Base-by-base conservation (phyloP, 805 yeast genomes). In the Allodekkera sacchari region DNA sequence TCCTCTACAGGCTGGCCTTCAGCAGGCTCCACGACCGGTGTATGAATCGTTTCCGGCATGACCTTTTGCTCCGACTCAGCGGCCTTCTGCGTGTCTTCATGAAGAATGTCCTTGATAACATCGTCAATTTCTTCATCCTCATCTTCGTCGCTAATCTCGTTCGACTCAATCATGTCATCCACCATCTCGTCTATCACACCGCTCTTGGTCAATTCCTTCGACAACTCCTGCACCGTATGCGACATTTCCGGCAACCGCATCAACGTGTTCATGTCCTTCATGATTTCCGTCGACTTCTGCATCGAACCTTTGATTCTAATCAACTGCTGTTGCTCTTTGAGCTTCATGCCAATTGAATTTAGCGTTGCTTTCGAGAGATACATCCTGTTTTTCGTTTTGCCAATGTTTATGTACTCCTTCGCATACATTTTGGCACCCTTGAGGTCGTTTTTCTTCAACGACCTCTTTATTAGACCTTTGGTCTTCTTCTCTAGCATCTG, bases 131-230 rank as follows among this genome's bases (percentile, higher is more conserved):
- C 39, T 19, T 77, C 79, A 34, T 82, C 89, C 25, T 65, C 66
- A 25, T 72, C 66, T 37, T 75, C 83, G 13, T 71, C 80, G 29
- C 70, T 79, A 19, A 77, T 84, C 14, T 70, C 77, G 36, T 73
- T 58, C 30, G 65, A 57, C 38, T 88, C 97, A 37, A 89, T 64
- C 39, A 83, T 76, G 50, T 92, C 99, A 35, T 83, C 85, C 52
- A 88, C 78, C 97, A 92, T 92, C 52, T 92, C 98, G 43, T 83
- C 84, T 33, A 92, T 85, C 27, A 92, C 71, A 0, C 92, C 92
- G 9, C 83, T 73, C 55, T 79, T 82, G 74, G 83, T 77, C 45
- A 89, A 66, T 57, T 92, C 99, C 48, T 72, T 78, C 37, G 89
- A 83, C 35, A 92, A 60, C 44, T 81, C 94, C 48, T 80, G 80